phyloP scores from a whole-genome alignment of 2,329 filamentous ascomycete genomes.

The Aureobasidium mangrovei region DNA sequence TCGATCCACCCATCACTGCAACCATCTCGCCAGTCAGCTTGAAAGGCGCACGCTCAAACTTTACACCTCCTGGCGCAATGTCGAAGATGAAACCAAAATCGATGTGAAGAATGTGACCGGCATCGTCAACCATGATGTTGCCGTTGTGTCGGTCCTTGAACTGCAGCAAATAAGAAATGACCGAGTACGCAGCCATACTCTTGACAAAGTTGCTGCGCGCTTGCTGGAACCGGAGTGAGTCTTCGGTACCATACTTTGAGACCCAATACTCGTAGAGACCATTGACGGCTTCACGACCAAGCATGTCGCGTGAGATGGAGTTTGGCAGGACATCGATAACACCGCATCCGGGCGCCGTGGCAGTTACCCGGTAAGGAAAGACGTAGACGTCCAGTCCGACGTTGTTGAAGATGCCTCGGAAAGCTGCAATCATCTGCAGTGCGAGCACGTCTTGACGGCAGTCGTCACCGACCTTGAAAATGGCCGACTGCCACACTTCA shows the following conservation, averaged over 20 bases:
- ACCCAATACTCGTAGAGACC: constrained; percentile 98
- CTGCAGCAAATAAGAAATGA: constrained; percentile 92
- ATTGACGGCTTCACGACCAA: constrained; percentile 95
- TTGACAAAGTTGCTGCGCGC: constrained; percentile 97
- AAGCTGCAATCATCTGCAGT: constrained; percentile 94
- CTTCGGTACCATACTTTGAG: constrained; percentile 93
- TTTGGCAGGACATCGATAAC: constrained; percentile 98
- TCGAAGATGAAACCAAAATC: constrained; percentile 99
- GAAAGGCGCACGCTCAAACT: constrained; percentile 96
- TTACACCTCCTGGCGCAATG: constrained; percentile 91
- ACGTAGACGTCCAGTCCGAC: constrained; percentile 95
- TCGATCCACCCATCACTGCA: constrained; percentile 87
- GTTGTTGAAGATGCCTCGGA: constrained; percentile 91
- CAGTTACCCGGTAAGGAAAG: constrained; percentile 93
- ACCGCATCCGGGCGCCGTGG: constrained; percentile 91
- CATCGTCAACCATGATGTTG: constrained; percentile 99
- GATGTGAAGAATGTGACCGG: constrained; percentile 94
- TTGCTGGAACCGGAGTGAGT: constrained; percentile 88
- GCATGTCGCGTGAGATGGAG: constrained; percentile 96
- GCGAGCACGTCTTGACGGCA: constrained; percentile 95
- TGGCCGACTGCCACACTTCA: constrained; percentile 98
- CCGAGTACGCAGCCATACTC: constrained; percentile 95
- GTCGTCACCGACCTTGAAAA: constrained; percentile 99
- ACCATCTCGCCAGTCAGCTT: constrained; percentile 98
- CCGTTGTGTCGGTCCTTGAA: constrained; percentile 99